Percentiles rank a stretch among this genome's conserved stretches.
Conservation (phyloP, 441 rosid species). For the Erysimum cheiri region DNA sequence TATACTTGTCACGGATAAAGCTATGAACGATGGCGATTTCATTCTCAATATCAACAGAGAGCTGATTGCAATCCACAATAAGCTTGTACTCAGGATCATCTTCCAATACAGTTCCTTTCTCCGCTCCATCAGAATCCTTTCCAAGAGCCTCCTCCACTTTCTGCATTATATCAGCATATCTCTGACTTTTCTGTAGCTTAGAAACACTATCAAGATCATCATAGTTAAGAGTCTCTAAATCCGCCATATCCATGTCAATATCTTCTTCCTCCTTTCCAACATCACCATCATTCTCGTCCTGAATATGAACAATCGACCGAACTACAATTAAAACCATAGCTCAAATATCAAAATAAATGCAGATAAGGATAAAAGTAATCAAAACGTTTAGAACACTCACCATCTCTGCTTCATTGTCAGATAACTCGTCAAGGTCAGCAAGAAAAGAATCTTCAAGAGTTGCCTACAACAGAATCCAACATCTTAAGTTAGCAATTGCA, state of each 20-base stretch:
- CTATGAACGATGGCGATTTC: slow-evolving; percentile 85
- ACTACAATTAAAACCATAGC: slow-evolving; percentile 9
- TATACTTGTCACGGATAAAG: slow-evolving; percentile 87
- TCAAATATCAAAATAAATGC: background rate
- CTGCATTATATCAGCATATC: slow-evolving; percentile 84
- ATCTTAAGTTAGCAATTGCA: background rate
- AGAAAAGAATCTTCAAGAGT: slow-evolving; percentile 91
- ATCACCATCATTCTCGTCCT: slow-evolving; percentile 80
- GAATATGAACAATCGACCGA: slow-evolving; percentile 1
- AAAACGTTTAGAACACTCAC: slow-evolving; percentile 45
- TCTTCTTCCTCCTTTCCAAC: slow-evolving; percentile 74
- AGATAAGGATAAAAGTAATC: background rate
- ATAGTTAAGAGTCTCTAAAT: slow-evolving; percentile 71
- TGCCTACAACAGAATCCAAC: slow-evolving; percentile 53
- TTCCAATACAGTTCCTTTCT: slow-evolving; percentile 73
- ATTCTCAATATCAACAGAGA: slow-evolving; percentile 88
- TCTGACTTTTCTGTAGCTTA: slow-evolving; percentile 74
- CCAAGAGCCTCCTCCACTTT: slow-evolving; percentile 83
- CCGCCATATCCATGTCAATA: slow-evolving; percentile 70
- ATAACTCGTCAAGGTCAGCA: slow-evolving; percentile 88
- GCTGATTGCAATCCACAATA: slow-evolving; percentile 87
- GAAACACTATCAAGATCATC: slow-evolving; percentile 87
- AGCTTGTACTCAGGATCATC: slow-evolving; percentile 93
- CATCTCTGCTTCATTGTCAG: slow-evolving; percentile 83
- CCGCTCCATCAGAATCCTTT: slow-evolving; percentile 61